phyloP scores from a whole-genome alignment of 108 stramenopile species.

The Parietichytrium sp. region DNA sequence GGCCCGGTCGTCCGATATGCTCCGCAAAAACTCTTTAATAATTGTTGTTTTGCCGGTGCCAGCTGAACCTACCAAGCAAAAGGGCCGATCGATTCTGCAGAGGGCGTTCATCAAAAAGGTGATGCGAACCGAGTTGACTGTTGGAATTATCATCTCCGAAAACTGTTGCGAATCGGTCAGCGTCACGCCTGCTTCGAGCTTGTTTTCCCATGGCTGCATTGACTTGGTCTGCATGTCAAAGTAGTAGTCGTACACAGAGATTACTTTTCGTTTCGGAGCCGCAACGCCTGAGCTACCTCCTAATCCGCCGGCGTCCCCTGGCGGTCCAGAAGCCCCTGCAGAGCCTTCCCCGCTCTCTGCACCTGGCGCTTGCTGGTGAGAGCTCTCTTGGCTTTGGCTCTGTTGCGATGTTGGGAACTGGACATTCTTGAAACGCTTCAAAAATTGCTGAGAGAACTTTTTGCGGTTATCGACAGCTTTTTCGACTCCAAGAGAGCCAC shows the following conservation, averaged over 20 bases:
- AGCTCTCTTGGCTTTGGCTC: too few relatives aligned
- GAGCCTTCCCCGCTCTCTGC: too few relatives aligned
- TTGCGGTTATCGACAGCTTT: slow-evolving; percentile 47
- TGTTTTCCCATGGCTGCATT: too few relatives aligned
- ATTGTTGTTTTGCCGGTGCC: slow-evolving; percentile 57
- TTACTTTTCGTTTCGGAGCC: too few relatives aligned
- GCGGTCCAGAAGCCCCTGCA: too few relatives aligned
- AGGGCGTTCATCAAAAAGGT: slow-evolving; percentile 42
- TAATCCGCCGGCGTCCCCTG: too few relatives aligned
- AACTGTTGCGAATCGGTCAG: too few relatives aligned
- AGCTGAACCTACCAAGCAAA: slow-evolving; percentile 53
- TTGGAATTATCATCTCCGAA: slow-evolving; percentile 46
- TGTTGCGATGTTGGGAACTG: too few relatives aligned
- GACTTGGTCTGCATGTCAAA: slow-evolving; percentile 49
- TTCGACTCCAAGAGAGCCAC: slow-evolving; percentile 47
- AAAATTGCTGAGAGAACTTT: slow-evolving; percentile 47
- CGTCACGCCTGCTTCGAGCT: too few relatives aligned
- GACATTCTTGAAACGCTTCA: slow-evolving; percentile 39
- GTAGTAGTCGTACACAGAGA: slow-evolving; percentile 45
- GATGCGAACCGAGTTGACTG: slow-evolving; percentile 45
- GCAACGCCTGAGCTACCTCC: too few relatives aligned
- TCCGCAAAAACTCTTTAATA: slow-evolving; percentile 47
- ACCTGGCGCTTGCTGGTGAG: too few relatives aligned
- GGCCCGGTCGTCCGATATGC: neutral
- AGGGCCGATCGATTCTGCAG: neutral